Base-by-base conservation (phyloP, 1,139 yeast genomes). In the Pichia sp. region DNA sequence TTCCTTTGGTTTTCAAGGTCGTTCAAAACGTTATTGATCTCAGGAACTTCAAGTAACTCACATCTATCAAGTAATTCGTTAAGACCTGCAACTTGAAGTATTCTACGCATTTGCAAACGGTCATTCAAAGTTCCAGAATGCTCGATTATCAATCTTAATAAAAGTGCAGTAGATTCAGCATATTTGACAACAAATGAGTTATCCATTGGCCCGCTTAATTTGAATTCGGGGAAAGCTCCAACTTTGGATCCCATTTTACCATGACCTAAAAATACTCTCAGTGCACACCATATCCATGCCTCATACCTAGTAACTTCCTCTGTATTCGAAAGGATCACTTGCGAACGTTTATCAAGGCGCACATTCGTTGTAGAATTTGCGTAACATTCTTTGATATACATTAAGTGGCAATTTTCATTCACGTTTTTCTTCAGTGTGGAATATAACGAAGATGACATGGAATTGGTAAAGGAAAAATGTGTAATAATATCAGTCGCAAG, bases 231-330 rank as follows among this genome's bases (percentile, higher is more conserved):
- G 59, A 92, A 85, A 0, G 97, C 96, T 1, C 97, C 97, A 8
- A 93, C 98, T 62, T 86, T 72, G 0, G 97, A 88, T 15, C 97
- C 96, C 77, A 87, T 77, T 64, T 84, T 86, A 11, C 98, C 98
- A 62, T 93, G 78, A 1, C 97, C 97, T 59, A 87, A 92, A 52
- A 93, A 67, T 0, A 96, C 84, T 55, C 82, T 79, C 55, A 82
- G 87, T 4, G 90, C 86, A 10, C 86, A 75, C 62, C 79, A 75
- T 53, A 92, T 69, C 98, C 98, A 93, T n/a, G 88, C 81, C 63
- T 89, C 96, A 62, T 89, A 87, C 50, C 92, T 75, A 64, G 79
- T 81, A 56, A 77, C 75, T 7, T 71, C 70, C 34, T 61, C 59
- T 8, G 57, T 52, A 32, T 64, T 61, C 5, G 56, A 43, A 26